Evolutionary conservation across 1,284 basidiomycete genomes (phyloP), one percentile per base, ranked within the genome.

Genomic region (Gastroboletus turbinatus): DNA sequence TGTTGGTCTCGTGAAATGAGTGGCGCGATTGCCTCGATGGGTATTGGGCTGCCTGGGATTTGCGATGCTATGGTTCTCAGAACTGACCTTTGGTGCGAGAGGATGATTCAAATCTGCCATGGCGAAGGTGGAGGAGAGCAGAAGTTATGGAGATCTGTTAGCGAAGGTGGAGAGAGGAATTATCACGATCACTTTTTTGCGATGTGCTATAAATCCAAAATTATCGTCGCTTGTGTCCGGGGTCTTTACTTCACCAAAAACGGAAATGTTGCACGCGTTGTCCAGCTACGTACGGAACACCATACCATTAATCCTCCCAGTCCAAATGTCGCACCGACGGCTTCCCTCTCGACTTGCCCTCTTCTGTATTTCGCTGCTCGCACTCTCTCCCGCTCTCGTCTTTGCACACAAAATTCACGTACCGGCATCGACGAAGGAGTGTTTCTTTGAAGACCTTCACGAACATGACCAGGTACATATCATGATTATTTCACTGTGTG

Each of bases 391-490:
- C 6, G 60, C 70, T 40, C 61, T 84, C 32, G 75, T 77, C 16
- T 78, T 75, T 43, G 81, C 84, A 1, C 87, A 92, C 72, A 80
- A 88, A 71, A 84, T 91, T 63, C 84, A 86, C 65, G 77, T 92
- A 16, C 74, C 81, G 19, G 89, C 95, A 23, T 87, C 88, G 36
- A 84, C 84, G 67, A 95, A 94, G 72, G 94, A 98, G 67, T 99
- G 96, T 76, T 99, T 96, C 82, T 98, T 97, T 71, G 97, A 99
- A 77, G 94, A 96, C 73, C 82, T 99, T 32, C 94, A 98, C 69
- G 80, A 86, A 57, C 90, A 96, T 71, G 96, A 99, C 84, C 91
- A 94, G 82, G 95, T 94, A 55, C 40, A 50, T 52, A 63, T n/a
- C n/a, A n/a, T n/a, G n/a, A n/a, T 46, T 7, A 29, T 35, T 10